phyloP scores from a whole-genome alignment of 805 yeast genomes.

The Pichia kluyveri region DNA sequence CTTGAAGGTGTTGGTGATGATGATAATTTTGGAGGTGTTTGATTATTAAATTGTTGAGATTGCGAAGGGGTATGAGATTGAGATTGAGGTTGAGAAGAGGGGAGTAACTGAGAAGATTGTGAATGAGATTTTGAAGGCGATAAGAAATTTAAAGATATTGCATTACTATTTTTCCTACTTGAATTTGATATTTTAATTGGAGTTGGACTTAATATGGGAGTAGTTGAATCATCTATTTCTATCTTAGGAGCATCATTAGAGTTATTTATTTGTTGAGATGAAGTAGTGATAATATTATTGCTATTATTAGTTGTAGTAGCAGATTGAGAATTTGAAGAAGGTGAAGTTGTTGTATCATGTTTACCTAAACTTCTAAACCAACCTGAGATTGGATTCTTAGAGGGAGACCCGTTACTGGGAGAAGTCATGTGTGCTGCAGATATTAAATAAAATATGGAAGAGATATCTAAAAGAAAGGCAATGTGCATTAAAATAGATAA shows the following conservation, averaged over 20 bases:
- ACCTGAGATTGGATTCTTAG: slow-evolving; percentile 4
- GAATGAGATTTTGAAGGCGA: slow-evolving; percentile 1
- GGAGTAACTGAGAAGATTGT: background rate
- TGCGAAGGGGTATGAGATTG: background rate
- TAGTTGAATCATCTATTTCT: too few species aligned
- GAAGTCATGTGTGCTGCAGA: background rate
- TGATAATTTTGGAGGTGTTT: slow-evolving; percentile 1
- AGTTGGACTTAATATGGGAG: background rate
- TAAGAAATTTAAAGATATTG: slow-evolving; percentile 3
- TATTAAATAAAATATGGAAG: too few species aligned
- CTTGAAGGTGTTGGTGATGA: slow-evolving; percentile 27
- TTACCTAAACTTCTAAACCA: slow-evolving; percentile 5
- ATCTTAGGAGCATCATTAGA: too few species aligned
- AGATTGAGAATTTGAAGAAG: background rate
- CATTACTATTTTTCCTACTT: slow-evolving; percentile 3
- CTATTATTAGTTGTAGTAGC: background rate
- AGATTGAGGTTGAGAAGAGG: too few species aligned
- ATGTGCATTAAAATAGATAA: too few species aligned
- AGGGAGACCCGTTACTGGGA: slow-evolving; percentile 6
- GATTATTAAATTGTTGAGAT: background rate
- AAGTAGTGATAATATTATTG: background rate
- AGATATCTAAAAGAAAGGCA: background rate
- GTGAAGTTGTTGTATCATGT: background rate
- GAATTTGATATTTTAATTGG: background rate
- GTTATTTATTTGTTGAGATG: too few species aligned